phyloP scores from a whole-genome alignment of 768 basidiomycete genomes.

The Auriscalpium microsporum region DNA sequence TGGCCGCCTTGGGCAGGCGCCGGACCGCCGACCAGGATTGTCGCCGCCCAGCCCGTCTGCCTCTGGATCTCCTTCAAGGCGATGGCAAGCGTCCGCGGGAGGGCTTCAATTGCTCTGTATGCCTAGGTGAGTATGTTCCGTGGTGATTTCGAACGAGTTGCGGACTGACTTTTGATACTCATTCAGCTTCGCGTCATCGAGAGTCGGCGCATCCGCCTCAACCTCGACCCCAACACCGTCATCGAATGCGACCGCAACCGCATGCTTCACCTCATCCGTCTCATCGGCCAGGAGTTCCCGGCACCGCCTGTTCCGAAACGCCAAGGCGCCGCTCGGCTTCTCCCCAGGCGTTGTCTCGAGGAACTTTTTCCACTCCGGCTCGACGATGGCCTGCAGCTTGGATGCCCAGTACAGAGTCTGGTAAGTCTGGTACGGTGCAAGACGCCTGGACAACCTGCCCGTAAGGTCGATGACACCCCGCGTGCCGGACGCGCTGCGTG shows the following conservation, averaged over 20 bases:
- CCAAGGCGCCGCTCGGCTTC: neutral
- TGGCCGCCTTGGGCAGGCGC: too few species aligned
- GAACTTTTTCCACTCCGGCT: neutral
- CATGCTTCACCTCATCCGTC: neutral
- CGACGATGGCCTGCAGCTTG: neutral
- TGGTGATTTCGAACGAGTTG: too few species aligned
- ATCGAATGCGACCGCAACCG: neutral
- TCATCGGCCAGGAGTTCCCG: neutral
- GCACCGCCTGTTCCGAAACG: neutral
- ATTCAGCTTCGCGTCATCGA: too few species aligned
- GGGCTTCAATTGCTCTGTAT: too few species aligned
- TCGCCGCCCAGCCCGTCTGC: too few species aligned
- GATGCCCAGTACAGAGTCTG: neutral
- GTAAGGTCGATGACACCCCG: neutral
- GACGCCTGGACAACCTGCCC: neutral
- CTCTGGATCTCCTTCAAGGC: too few species aligned
- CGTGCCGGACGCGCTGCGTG: neutral
- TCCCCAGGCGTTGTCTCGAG: neutral
- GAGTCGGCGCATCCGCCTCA: neutral
- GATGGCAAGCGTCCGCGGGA: too few species aligned
- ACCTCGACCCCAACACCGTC: neutral
- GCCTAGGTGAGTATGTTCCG: too few species aligned
- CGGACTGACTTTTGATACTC: too few species aligned
- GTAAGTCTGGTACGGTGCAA: neutral
- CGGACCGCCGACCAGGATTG: too few species aligned